Percentiles rank a stretch among this genome's conserved stretches.
Conservation (phyloP, 2,329 filamentous ascomycete genomes). For the Aspergillus puulaauensis region DNA sequence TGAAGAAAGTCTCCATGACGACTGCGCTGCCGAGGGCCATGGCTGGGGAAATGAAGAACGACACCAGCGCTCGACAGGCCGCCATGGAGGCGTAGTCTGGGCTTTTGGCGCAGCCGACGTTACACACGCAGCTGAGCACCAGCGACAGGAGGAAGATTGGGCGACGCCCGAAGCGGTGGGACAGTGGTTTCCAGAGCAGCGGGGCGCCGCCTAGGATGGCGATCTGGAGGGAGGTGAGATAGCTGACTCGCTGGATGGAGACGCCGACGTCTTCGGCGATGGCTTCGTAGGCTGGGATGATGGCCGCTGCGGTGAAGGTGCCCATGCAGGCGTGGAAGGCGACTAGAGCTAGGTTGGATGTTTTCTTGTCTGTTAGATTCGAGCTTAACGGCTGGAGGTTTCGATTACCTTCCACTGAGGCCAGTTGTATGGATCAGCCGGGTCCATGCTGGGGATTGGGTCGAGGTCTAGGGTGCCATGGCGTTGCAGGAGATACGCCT, state of each 20-base stretch:
- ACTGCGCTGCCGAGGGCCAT: constrained; percentile 55
- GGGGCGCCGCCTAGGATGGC: constrained; percentile 54
- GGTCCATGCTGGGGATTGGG: constrained; percentile 51
- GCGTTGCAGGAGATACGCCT: constrained; percentile 47
- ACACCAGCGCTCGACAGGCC: constrained; percentile 39
- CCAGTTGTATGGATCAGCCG: constrained; percentile 60
- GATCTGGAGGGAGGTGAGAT: constrained; percentile 58
- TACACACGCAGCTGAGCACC: constrained; percentile 49
- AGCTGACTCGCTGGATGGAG: constrained; percentile 50
- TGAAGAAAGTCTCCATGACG: constrained; percentile 58
- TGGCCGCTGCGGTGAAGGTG: constrained; percentile 53
- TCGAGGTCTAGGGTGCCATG: constrained; percentile 58
- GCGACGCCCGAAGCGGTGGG: constrained; percentile 54
- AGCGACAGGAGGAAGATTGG: constrained; percentile 56
- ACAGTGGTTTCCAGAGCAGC: constrained; percentile 56
- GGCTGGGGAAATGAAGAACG: constrained; percentile 56
- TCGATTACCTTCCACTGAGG: constrained; percentile 49
- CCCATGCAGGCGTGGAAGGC: constrained; percentile 59
- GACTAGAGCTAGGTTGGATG: constrained; percentile 53
- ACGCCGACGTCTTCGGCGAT: constrained; percentile 54
- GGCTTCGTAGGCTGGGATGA: constrained; percentile 47
- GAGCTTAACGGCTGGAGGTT: constrained; percentile 28
- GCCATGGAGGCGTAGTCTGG: constrained; percentile 52
- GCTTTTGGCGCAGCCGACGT: constrained; percentile 55
- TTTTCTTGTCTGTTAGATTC: constrained; percentile 36